Conservation (phyloP, 202 grass and related monocot genomes). For the Thinopyrum obtusiflorum region DNA sequence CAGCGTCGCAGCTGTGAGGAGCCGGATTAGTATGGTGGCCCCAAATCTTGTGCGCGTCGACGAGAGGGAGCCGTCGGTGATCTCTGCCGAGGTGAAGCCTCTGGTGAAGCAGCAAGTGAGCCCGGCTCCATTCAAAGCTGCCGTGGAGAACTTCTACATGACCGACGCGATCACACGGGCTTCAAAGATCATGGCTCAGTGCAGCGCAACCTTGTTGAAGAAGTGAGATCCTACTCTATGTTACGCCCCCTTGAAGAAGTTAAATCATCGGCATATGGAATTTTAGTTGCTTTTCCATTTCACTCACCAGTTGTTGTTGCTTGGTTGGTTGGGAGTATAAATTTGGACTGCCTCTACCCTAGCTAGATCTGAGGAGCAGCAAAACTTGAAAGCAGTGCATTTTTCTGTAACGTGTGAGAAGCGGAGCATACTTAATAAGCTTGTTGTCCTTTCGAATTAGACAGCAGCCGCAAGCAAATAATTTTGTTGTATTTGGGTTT, state of each 20-base stretch:
- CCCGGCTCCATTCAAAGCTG: slow-evolving; percentile 54
- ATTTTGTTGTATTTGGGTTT: slow-evolving; percentile 30
- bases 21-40: slow-evolving; percentile 61
- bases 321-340: slow-evolving; percentile 32
- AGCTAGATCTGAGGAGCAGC: slow-evolving; percentile 46
- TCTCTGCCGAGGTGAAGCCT: slow-evolving; percentile 68
- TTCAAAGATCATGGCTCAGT: slow-evolving; percentile 98
- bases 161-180: slow-evolving; percentile 90
- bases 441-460: slow-evolving; percentile 32
- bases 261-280: background rate
- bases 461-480: slow-evolving; percentile 36
- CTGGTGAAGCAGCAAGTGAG: slow-evolving; percentile 55
- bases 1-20: slow-evolving; percentile 46
- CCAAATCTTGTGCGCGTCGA: slow-evolving; percentile 80
- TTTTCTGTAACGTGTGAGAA: slow-evolving; percentile 52
- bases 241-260: too few species aligned
- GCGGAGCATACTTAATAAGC: slow-evolving; percentile 52
- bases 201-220: slow-evolving; percentile 68
- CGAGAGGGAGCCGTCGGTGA: slow-evolving; percentile 69
- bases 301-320: slow-evolving; percentile 31
- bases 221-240: slow-evolving; percentile 43
- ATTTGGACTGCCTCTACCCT: slow-evolving; percentile 36
- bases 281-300: slow-evolving; percentile 18
- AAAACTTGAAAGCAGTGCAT: slow-evolving; percentile 43
- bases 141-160: slow-evolving; percentile 93